Evolutionary conservation across 768 basidiomycete species (phyloP).

Genomic region (Lactarius vividus): DNA sequence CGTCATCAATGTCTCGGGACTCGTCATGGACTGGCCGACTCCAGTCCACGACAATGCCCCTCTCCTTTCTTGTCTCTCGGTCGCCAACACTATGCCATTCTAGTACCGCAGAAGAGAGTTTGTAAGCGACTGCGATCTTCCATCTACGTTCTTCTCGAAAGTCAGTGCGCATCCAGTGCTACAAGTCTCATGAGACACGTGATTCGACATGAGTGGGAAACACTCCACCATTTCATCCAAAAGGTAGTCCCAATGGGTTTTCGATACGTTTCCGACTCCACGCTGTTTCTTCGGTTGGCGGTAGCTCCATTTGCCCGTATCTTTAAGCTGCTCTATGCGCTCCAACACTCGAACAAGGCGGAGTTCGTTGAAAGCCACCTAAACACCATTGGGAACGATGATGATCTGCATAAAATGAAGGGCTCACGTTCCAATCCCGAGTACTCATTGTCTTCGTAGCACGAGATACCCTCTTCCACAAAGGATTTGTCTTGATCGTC

Average conservation of each 20-base stretch:
- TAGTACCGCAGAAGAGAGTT: slow-evolving; percentile 74
- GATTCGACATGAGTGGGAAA: slow-evolving; percentile 7
- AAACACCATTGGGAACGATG: slow-evolving; percentile 9
- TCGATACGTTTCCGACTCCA: slow-evolving; percentile 66
- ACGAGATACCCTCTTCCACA: slow-evolving; percentile 64
- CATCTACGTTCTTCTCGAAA: slow-evolving; percentile 92
- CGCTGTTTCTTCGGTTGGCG: slow-evolving; percentile 94
- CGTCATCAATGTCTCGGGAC: slow-evolving; percentile 39
- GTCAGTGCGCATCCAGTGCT: slow-evolving; percentile 98
- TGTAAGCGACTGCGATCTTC: slow-evolving; percentile 85
- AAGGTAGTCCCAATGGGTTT: slow-evolving; percentile 94
- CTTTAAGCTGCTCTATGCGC: slow-evolving; percentile 79
- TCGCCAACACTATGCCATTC: slow-evolving; percentile 81
- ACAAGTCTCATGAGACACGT: slow-evolving; percentile 2
- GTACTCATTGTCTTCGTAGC: slow-evolving; percentile 77
- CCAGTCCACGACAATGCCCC: slow-evolving; percentile 70
- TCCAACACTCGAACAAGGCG: slow-evolving; percentile 78
- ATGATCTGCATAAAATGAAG: background rate
- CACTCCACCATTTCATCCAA: slow-evolving; percentile 89
- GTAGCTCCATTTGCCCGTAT: slow-evolving; percentile 82
- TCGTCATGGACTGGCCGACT: slow-evolving; percentile 44
- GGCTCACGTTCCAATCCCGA: slow-evolving; percentile 77
- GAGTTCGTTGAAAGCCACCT: slow-evolving; percentile 81
- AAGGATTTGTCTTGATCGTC: slow-evolving; percentile 70
- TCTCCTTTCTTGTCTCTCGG: slow-evolving; percentile 58